phyloP scores from a whole-genome alignment of 2,329 filamentous ascomycete species.

The Leptographium lundbergii region DNA sequence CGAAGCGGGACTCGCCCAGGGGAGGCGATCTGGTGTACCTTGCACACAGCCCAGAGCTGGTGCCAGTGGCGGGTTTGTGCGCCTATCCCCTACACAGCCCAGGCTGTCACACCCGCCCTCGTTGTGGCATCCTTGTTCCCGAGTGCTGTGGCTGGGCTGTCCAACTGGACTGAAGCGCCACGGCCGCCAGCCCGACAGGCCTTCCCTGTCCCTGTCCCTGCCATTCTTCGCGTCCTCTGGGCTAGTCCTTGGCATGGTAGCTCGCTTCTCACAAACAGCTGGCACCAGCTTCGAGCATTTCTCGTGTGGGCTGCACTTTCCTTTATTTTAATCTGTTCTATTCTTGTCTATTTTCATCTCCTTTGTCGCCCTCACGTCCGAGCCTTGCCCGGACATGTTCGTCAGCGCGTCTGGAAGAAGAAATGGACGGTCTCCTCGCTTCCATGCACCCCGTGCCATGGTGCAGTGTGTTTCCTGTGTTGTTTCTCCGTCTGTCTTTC shows the following conservation, averaged over 20 bases:
- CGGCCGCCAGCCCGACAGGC: neutral
- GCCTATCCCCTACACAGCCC: neutral
- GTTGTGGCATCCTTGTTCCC: too few relatives aligned
- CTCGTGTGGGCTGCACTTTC: neutral
- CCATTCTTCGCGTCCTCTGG: too few relatives aligned
- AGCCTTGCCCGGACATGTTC: neutral
- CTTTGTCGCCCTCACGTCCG: neutral
- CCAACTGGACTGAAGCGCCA: neutral
- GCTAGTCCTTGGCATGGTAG: too few relatives aligned
- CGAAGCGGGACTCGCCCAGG: neutral
- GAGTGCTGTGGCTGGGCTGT: too few relatives aligned
- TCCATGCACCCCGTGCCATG: neutral
- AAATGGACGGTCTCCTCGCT: neutral
- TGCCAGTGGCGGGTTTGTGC: too few relatives aligned
- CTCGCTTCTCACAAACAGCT: neutral
- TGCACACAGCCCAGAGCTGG: neutral
- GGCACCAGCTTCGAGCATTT: neutral
- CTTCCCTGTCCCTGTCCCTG: neutral
- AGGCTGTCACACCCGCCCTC: neutral
- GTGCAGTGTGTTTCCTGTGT: neutral
- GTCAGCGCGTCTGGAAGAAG: neutral
- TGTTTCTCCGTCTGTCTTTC: neutral
- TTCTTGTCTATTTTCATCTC: neutral
- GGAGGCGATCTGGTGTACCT: too few relatives aligned
- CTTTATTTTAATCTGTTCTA: neutral